Conservation (phyloP, 805 yeast genomes). For the Wickerhamiella hasegawae region DNA sequence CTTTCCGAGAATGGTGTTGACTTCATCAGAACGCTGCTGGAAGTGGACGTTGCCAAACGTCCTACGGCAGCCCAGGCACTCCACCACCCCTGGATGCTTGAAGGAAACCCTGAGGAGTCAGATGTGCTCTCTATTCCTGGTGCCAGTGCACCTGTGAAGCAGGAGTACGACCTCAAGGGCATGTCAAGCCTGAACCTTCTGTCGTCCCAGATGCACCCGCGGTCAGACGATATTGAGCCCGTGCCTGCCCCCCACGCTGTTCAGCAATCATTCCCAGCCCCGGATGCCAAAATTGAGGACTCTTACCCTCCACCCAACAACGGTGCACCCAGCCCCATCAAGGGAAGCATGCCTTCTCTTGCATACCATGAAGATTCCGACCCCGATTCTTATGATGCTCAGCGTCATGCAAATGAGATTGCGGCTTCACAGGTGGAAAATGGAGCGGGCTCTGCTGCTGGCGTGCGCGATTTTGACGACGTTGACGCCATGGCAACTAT, state of each 20-base stretch:
- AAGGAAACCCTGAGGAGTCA: background rate
- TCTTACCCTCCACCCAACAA: background rate
- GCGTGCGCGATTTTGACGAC: slow-evolving; percentile 16
- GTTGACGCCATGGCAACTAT: slow-evolving; percentile 16
- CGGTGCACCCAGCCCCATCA: background rate
- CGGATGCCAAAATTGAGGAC: too few species aligned
- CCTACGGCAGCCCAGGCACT: slow-evolving; percentile 65
- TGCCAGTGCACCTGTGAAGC: too few species aligned
- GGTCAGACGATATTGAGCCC: slow-evolving; percentile 1
- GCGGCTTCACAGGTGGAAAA: background rate
- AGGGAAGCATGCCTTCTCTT: background rate
- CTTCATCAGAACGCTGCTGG: slow-evolving; percentile 54
- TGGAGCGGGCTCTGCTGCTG: slow-evolving; percentile 16
- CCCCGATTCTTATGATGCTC: background rate
- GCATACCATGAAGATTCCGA: background rate
- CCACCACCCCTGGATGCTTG: slow-evolving; percentile 62
- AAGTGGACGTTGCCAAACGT: slow-evolving; percentile 59
- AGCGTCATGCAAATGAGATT: background rate
- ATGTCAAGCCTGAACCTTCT: background rate
- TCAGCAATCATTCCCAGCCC: too few species aligned
- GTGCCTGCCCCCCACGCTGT: background rate
- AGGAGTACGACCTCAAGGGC: background rate
- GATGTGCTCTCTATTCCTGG: background rate
- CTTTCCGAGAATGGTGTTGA: slow-evolving; percentile 55
- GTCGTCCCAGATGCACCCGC: slow-evolving; percentile 1